Conservation (phyloP, 768 basidiomycete genomes). For the Suillus americanus region DNA sequence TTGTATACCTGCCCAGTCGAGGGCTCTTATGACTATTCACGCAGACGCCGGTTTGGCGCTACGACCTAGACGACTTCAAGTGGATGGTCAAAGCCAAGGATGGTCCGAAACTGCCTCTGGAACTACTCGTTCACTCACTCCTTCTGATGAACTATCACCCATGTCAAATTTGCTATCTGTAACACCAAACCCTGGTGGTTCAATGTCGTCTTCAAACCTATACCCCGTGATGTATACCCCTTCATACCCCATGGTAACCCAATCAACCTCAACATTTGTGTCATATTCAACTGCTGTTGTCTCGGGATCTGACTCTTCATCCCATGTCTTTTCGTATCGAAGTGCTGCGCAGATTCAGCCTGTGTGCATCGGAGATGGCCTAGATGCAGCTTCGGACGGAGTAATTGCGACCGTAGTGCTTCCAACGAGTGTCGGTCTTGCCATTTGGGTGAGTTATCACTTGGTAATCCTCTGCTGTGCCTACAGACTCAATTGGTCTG, state of each 20-base stretch:
- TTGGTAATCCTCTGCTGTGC: neutral
- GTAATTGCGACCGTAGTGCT: conserved; percentile 57
- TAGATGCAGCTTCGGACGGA: conserved; percentile 64
- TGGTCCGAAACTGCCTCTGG: conserved; percentile 59
- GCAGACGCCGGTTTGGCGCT: conserved; percentile 16
- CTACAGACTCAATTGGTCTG: neutral
- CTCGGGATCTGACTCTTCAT: conserved; percentile 11
- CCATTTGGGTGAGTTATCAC: conserved; percentile 60
- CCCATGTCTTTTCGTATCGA: conserved; percentile 8
- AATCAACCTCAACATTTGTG: conserved; percentile 26
- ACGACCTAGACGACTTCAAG: conserved; percentile 27
- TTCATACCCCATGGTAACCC: conserved; percentile 35
- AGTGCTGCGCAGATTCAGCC: conserved; percentile 23
- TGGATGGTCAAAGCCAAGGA: conserved; percentile 13
- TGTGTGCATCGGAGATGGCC: conserved; percentile 63
- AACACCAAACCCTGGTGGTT: conserved; percentile 3
- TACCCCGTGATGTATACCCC: conserved; percentile 22
- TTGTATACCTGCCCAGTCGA: conserved; percentile 6
- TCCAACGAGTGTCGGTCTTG: conserved; percentile 57
- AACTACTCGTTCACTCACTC: conserved; percentile 36
- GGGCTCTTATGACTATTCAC: conserved; percentile 17
- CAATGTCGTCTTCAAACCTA: conserved; percentile 10
- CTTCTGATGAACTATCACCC: neutral
- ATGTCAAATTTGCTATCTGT: neutral
- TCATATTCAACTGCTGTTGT: conserved; percentile 5